Evolutionary conservation across 1,284 basidiomycete species (phyloP).

Genomic region (Sphagnurus paluster): DNA sequence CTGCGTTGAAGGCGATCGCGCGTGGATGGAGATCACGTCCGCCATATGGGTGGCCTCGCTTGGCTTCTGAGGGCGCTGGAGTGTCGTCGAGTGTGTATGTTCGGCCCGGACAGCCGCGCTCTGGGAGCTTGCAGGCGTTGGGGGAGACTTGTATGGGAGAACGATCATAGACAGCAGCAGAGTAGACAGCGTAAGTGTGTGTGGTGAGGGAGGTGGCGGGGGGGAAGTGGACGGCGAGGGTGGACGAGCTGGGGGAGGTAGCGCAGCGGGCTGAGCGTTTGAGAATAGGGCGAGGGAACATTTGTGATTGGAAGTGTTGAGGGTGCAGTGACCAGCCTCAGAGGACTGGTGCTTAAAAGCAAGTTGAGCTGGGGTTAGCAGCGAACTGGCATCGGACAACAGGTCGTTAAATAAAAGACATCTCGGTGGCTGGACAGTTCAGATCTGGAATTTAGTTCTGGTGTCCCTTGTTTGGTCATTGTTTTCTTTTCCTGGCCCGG

Average conservation of each 20-base stretch:
- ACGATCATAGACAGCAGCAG: slow-evolving; percentile 62
- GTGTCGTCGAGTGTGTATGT: slow-evolving; percentile 50
- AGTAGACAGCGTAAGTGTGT: slow-evolving; percentile 55
- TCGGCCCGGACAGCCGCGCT: slow-evolving; percentile 67
- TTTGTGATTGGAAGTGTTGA: slow-evolving; percentile 7
- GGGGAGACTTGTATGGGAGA: slow-evolving; percentile 68
- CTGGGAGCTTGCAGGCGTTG: slow-evolving; percentile 67
- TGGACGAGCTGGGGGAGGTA: slow-evolving; percentile 11
- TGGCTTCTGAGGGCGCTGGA: slow-evolving; percentile 14
- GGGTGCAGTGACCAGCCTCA: neutral
- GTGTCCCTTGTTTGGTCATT: slow-evolving; percentile 13
- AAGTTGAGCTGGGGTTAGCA: slow-evolving; percentile 4
- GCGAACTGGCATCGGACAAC: neutral
- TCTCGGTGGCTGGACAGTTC: neutral
- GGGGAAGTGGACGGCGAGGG: slow-evolving; percentile 52
- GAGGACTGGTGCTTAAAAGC: neutral
- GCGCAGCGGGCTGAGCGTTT: slow-evolving; percentile 31
- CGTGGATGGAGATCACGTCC: slow-evolving; percentile 50
- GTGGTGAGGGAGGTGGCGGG: slow-evolving; percentile 56
- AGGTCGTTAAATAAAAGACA: slow-evolving; percentile 2
- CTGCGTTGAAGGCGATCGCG: slow-evolving; percentile 29
- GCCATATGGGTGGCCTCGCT: slow-evolving; percentile 19
- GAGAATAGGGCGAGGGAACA: slow-evolving; percentile 43
- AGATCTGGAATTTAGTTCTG: slow-evolving; percentile 10
- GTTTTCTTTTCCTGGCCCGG: slow-evolving; percentile 9